phyloP scores from a whole-genome alignment of 106 monocot genomes.

The Alisma plantagoaquatica region DNA sequence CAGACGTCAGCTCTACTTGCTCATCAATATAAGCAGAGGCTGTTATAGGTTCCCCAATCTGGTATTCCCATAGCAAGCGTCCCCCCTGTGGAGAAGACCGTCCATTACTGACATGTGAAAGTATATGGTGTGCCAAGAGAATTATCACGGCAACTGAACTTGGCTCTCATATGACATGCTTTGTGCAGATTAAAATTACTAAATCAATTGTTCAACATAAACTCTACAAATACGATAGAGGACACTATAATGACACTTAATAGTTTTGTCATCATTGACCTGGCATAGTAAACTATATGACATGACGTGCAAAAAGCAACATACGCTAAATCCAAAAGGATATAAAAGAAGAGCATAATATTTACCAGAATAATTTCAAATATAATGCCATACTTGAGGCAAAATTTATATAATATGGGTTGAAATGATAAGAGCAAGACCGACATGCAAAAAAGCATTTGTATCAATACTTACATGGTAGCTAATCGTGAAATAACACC shows the following conservation, averaged over 20 bases:
- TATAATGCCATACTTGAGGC: too few relatives aligned
- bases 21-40: constrained; percentile 79
- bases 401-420: too few relatives aligned
- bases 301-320: too few relatives aligned
- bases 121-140: too few relatives aligned
- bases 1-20: constrained; percentile 26
- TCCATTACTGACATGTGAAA: not conserved
- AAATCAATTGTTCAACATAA: not conserved
- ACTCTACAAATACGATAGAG: not conserved
- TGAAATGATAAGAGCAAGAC: too few relatives aligned
- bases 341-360: too few relatives aligned
- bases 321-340: too few relatives aligned
- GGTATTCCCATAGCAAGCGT: constrained; percentile 52
- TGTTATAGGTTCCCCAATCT: constrained; percentile 64
- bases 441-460: too few relatives aligned
- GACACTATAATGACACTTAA: not conserved
- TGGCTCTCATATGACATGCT: not conserved
- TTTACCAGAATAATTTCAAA: too few relatives aligned
- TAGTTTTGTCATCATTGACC: not conserved
- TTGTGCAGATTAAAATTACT: not conserved
- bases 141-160: not conserved
- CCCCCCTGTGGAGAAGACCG: constrained; percentile 36
- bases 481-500: too few relatives aligned
- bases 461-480: too few relatives aligned
- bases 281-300: too few relatives aligned